phyloP scores from a whole-genome alignment of 73 alveolate genomes.

The Paramecium tetraurelia region DNA sequence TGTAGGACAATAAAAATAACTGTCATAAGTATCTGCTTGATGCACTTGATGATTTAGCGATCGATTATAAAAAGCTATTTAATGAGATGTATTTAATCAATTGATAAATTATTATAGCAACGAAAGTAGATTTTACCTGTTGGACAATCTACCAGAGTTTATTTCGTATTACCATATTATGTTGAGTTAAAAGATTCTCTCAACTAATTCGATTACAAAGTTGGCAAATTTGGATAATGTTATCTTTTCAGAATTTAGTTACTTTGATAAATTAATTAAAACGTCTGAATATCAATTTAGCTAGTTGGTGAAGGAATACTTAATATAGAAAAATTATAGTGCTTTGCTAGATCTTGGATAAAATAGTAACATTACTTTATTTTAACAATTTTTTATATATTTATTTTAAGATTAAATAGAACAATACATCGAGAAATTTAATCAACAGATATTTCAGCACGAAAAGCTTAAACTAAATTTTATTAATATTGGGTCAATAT shows the following conservation, averaged over 20 bases:
- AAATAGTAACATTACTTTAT: neutral
- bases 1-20: neutral
- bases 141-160: constrained; percentile 14
- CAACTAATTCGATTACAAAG: neutral
- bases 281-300: neutral
- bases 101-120: neutral
- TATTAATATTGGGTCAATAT: neutral
- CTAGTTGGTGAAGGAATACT: neutral
- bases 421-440: neutral
- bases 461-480: neutral
- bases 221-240: neutral
- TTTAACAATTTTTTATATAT: neutral
- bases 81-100: neutral
- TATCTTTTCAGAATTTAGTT: neutral
- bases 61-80: neutral
- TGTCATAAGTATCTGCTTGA: neutral
- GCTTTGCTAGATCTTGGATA: neutral
- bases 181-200: neutral
- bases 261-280: neutral
- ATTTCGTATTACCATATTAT: neutral
- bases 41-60: neutral
- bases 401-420: neutral
- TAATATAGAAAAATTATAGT: neutral
- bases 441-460: neutral
- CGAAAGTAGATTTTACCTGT: neutral